phyloP scores from a whole-genome alignment of 495 filamentous ascomycete species.

The Penicillium roqueforti region DNA sequence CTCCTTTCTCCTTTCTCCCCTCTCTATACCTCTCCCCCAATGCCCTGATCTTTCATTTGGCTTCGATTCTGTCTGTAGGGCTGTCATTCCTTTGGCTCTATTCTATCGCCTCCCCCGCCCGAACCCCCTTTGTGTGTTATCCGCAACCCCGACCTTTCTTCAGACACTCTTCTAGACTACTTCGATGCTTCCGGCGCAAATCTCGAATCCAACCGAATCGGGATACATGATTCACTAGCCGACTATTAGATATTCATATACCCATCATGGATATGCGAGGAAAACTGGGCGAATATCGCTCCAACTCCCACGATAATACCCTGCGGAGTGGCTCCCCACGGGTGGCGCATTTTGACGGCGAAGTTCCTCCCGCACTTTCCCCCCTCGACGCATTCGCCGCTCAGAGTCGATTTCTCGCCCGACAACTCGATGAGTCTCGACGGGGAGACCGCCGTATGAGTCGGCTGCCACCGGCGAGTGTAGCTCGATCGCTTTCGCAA shows the following conservation, averaged over 20 bases:
- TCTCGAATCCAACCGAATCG: constrained; percentile 12
- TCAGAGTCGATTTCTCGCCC: constrained; percentile 82
- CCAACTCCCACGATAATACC: constrained; percentile 58
- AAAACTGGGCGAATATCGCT: constrained; percentile 58
- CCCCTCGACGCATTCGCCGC: constrained; percentile 91
- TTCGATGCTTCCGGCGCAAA: constrained; percentile 13
- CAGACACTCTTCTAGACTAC: neutral
- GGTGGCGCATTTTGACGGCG: constrained; percentile 71
- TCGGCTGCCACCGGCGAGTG: constrained; percentile 75
- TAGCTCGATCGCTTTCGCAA: constrained; percentile 68
- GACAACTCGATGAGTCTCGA: constrained; percentile 73
- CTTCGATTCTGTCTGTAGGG: constrained; percentile 19
- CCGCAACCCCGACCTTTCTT: constrained; percentile 4
- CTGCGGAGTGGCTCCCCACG: constrained; percentile 58
- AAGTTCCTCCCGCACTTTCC: constrained; percentile 85
- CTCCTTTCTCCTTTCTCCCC: constrained; percentile 13
- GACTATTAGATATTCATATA: neutral
- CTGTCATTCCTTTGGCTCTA: constrained; percentile 38
- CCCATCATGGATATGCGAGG: constrained; percentile 51
- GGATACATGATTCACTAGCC: constrained; percentile 13
- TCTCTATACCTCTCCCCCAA: constrained; percentile 2
- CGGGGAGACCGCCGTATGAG: constrained; percentile 70
- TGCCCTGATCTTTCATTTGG: neutral
- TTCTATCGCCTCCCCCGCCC: constrained; percentile 17
- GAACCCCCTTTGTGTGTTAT: constrained; percentile 13